Evolutionary conservation across 139 green algal species (phyloP), one percentile per base, ranked within the genome.

Genomic region (Trebouxia sp.): DNA sequence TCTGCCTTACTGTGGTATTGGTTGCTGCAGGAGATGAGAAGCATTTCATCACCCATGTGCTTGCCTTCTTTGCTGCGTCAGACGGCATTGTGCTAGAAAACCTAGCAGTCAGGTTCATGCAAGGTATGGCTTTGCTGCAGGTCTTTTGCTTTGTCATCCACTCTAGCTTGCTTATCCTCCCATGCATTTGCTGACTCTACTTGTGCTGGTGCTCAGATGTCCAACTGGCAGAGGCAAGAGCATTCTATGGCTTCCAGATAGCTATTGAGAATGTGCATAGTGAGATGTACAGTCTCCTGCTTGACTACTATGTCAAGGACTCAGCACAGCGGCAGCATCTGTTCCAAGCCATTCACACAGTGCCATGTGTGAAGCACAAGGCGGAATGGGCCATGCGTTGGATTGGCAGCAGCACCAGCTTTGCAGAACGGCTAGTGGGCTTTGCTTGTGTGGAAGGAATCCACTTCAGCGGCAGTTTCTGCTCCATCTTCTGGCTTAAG

Each of bases 341-440:
- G n/a, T 88, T 95, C 28, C 75, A 62, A 32, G 56, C 65, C 22
- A 51, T 78, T 43, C 65, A 83, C 45, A 78, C 77, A 62, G 80
- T 35, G 14, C 90, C 89, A 0, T 91, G 83, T 84, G 84, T 95
- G 35, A n/a, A 50, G 50, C 80, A 82, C 67, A 94, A 93, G 83
- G 85, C 97, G 1, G 80, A 95, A n/a, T 99, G 97, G 97, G 97
- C 97, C 0, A 75, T 98, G 43, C 91, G 89, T 76, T 99, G 97
- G 97, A 98, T 98, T 69, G 85, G 85, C 38, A 85, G 58, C 82
- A 75, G 26, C 69, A 83, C n/a, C 47, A 85, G 47, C 74, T 95
- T 95, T 85, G 90, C 90, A 3, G 83, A 91, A 81, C 81, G 90
- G 42, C 88, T 95, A 39, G 80, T 95, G 35, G 91, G 90, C 10